Evolutionary conservation across 1,284 basidiomycete genomes (phyloP).

Genomic region (Trametes pubescens): DNA sequence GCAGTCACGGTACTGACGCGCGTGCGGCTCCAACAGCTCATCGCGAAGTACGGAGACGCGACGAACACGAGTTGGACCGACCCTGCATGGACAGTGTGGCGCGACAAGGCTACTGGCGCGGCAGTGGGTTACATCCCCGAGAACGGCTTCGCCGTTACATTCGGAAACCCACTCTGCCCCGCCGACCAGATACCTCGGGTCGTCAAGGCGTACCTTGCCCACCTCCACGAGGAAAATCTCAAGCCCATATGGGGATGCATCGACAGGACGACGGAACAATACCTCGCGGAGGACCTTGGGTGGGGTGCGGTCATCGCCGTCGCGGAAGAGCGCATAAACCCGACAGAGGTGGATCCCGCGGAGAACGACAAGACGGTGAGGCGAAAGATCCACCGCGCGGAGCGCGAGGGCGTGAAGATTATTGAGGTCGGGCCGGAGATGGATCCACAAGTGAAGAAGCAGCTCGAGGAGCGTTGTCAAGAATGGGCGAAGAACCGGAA

Average conservation of each 20-base stretch:
- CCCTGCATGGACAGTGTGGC: slow-evolving; percentile 62
- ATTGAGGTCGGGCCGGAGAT: slow-evolving; percentile 48
- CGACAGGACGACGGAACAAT: slow-evolving; percentile 52
- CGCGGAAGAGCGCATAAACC: slow-evolving; percentile 61
- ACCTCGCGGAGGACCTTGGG: slow-evolving; percentile 54
- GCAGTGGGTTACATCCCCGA: slow-evolving; percentile 55
- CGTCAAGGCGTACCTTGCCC: slow-evolving; percentile 50
- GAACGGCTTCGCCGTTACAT: slow-evolving; percentile 50
- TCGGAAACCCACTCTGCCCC: slow-evolving; percentile 60
- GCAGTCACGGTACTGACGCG: neutral
- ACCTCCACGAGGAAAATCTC: slow-evolving; percentile 47
- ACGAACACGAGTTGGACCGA: slow-evolving; percentile 65
- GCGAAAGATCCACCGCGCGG: slow-evolving; percentile 56
- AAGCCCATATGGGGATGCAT: slow-evolving; percentile 64
- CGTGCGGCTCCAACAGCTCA: slow-evolving; percentile 44
- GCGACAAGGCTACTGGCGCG: slow-evolving; percentile 54
- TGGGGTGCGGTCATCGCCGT: slow-evolving; percentile 61
- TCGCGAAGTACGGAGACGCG: slow-evolving; percentile 63
- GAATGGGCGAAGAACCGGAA: slow-evolving; percentile 55
- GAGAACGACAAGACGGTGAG: slow-evolving; percentile 53
- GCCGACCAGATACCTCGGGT: slow-evolving; percentile 51
- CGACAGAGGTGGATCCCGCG: slow-evolving; percentile 49
- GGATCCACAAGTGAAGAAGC: slow-evolving; percentile 47
- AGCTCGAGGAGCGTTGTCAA: slow-evolving; percentile 53
- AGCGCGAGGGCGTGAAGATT: slow-evolving; percentile 57